These are phyloP conservation scores for Chenopodium formosanum DNA, from an alignment of 148 eudicot genomes.

Conservation along the genomic window DNA sequence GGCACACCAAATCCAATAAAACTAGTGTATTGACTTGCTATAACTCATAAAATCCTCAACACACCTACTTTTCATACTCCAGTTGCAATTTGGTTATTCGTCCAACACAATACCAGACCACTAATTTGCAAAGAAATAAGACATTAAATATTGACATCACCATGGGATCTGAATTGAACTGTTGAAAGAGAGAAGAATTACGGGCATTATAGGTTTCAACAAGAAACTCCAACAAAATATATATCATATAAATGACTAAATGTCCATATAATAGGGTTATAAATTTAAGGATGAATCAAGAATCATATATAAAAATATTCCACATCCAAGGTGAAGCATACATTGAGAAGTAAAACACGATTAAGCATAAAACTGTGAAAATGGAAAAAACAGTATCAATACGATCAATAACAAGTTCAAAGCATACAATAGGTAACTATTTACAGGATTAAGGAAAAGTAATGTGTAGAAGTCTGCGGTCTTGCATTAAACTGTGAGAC, in stretches of 20 bases:
- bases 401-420: background rate
- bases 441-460: background rate
- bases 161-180: background rate
- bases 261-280: background rate
- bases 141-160: background rate
- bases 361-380: background rate
- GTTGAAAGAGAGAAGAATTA: background rate
- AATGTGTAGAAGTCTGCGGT: too few relatives aligned
- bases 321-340: background rate
- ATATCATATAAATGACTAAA: background rate
- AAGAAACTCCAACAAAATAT: background rate
- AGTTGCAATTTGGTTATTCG: background rate
- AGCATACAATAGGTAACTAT: background rate
- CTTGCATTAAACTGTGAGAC: background rate
- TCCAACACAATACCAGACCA: background rate
- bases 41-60: background rate
- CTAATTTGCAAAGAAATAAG: background rate
- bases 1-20: background rate
- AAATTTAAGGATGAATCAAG: background rate
- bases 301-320: background rate
- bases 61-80: background rate
- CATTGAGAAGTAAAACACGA: background rate
- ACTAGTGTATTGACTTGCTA: background rate
- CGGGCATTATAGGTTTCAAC: background rate
- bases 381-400: background rate